These are phyloP conservation scores for Lippia alba DNA, from an alignment of 305 asterid genomes.

Conservation along the genomic window DNA sequence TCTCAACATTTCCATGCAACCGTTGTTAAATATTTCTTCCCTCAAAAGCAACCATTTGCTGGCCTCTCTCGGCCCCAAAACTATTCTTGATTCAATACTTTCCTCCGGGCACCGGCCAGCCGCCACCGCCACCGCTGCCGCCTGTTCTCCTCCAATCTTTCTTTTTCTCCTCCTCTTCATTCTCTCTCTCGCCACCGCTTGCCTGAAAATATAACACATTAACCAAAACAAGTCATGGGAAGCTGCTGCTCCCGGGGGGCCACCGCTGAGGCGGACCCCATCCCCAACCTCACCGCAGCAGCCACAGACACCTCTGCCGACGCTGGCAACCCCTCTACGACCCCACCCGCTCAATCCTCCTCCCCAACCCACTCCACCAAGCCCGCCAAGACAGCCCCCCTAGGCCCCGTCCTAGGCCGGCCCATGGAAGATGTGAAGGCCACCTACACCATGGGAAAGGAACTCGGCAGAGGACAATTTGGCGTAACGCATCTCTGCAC, in stretches of 20 bases:
- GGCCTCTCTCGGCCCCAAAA: background rate
- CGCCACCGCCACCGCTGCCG: conserved; percentile 7
- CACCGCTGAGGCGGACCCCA: conserved; percentile 45
- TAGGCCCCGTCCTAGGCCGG: conserved; percentile 79
- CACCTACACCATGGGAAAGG: conserved; percentile 72
- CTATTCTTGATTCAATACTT: background rate
- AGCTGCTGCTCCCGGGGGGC: conserved; percentile 63
- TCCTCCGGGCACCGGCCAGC: conserved; percentile 21
- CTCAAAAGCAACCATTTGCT: conserved; percentile 31
- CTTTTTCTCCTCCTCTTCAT: background rate
- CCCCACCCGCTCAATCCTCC: conserved; percentile 45
- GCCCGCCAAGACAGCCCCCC: conserved; percentile 48
- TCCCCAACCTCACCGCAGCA: conserved; percentile 19
- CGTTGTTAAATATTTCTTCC: conserved; percentile 6
- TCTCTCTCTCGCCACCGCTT: conserved; percentile 16
- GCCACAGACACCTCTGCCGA: background rate
- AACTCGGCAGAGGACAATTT: conserved; percentile 89
- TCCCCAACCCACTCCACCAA: conserved; percentile 50
- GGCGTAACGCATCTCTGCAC: conserved; percentile 84
- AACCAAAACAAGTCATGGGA: conserved; percentile 53
- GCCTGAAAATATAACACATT: background rate
- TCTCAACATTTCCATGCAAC: conserved; percentile 34
- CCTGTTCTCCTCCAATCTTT: background rate
- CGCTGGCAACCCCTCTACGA: conserved; percentile 24
- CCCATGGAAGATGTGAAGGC: conserved; percentile 79